Percentiles rank a stretch among this genome's conserved stretches.
Conservation (phyloP, 331 rosid genomes). For the Phaseolus coccineus region DNA sequence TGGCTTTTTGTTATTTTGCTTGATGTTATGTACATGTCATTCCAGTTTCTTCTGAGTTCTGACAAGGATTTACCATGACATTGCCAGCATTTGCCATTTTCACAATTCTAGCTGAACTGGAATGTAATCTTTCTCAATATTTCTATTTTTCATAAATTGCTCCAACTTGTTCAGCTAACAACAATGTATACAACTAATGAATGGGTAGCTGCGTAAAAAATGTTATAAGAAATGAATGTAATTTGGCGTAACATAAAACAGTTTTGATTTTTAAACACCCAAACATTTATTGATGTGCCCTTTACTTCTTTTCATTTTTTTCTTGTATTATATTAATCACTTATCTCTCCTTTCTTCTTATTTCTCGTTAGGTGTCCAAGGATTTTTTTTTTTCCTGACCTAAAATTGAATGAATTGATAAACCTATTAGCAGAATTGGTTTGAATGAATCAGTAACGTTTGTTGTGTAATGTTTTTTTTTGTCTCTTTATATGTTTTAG, state of each 20-base stretch:
- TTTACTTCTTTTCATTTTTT: no score
- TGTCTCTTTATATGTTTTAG: no score
- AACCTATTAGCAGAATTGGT: no score
- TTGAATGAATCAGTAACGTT: no score
- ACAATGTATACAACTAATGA: neutral
- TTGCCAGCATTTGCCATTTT: constrained; percentile 32
- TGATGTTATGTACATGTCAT: constrained; percentile 39
- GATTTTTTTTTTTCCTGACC: no score
- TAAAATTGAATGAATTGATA: no score
- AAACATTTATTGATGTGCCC: no score
- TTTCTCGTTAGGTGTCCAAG: no score
- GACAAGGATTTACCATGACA: constrained; percentile 34
- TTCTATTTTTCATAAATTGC: neutral
- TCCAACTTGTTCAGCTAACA: neutral
- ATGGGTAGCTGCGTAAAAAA: neutral
- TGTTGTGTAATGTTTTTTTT: no score
- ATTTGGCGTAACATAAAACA: neutral
- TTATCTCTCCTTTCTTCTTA: no score
- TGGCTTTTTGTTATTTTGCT: neutral
- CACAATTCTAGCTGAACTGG: constrained; percentile 13
- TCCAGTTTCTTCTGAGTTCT: constrained; percentile 27
- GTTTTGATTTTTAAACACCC: no score
- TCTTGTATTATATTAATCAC: no score
- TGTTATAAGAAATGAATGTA: neutral
- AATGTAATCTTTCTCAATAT: neutral